These are phyloP conservation scores for Kwoniella botswanensis DNA, from an alignment of 768 basidiomycete species.

Conservation along the genomic window DNA sequence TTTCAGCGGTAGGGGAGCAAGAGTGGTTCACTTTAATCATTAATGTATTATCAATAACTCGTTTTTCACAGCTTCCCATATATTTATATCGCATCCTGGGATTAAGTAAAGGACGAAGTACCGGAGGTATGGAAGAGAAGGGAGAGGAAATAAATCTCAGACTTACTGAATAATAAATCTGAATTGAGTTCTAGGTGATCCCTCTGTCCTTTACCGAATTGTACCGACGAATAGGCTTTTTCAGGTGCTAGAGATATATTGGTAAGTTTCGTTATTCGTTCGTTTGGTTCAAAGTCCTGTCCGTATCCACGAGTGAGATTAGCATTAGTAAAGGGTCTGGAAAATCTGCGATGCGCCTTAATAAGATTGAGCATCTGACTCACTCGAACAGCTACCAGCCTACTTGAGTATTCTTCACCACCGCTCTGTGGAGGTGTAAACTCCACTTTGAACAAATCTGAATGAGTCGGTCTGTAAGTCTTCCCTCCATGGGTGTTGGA, in stretches of 20 bases:
- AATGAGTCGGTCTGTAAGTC: slow-evolving; percentile 54
- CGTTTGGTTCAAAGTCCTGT: slow-evolving; percentile 50
- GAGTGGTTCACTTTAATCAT: slow-evolving; percentile 65
- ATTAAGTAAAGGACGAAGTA: no score
- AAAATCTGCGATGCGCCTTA: no score
- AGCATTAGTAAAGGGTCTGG: no score
- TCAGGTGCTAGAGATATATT: slow-evolving; percentile 48
- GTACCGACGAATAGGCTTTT: slow-evolving; percentile 66
- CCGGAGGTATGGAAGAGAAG: neutral
- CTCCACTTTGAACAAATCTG: slow-evolving; percentile 50
- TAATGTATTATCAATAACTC: neutral
- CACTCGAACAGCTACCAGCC: slow-evolving; percentile 49
- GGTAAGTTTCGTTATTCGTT: slow-evolving; percentile 38
- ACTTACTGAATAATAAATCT: slow-evolving; percentile 67
- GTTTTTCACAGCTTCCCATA: no score
- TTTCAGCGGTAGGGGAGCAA: slow-evolving; percentile 67
- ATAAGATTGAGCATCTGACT: slow-evolving; percentile 13
- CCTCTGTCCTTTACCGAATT: slow-evolving; percentile 62
- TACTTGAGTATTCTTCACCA: slow-evolving; percentile 50
- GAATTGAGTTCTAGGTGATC: slow-evolving; percentile 68
- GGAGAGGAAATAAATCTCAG: neutral
- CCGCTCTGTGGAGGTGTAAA: slow-evolving; percentile 29
- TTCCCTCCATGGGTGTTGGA: slow-evolving; percentile 47
- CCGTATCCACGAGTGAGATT: no score
- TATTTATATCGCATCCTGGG: no score